Conservation (phyloP, 305 asterid species). For the Fraxinus platypoda region DNA sequence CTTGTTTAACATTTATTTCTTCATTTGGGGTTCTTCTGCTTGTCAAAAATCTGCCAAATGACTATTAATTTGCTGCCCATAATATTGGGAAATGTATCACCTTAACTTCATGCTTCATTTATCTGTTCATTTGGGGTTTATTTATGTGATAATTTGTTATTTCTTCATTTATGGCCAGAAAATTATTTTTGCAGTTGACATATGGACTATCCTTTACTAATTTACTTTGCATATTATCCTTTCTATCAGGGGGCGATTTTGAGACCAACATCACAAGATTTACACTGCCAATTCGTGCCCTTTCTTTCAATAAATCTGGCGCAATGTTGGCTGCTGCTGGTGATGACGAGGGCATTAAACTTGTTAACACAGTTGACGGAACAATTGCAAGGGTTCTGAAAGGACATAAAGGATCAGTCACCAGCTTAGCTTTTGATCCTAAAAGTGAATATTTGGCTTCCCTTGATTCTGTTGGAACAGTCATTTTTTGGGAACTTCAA, state of each 20-base stretch:
- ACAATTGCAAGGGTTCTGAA: slow-evolving; percentile 88
- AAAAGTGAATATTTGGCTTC: slow-evolving; percentile 89
- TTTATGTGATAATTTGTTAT: background rate
- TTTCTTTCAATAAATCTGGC: slow-evolving; percentile 90
- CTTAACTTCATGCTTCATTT: background rate
- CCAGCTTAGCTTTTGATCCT: slow-evolving; percentile 93
- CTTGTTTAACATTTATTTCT: background rate
- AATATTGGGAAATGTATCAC: background rate
- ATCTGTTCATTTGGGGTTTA: background rate
- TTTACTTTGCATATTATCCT: background rate
- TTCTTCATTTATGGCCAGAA: background rate
- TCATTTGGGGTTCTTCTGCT: background rate
- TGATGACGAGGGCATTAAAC: slow-evolving; percentile 94
- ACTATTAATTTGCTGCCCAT: background rate
- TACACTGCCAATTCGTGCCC: slow-evolving; percentile 82
- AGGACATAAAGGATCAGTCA: slow-evolving; percentile 87
- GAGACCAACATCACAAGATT: slow-evolving; percentile 90
- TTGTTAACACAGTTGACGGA: slow-evolving; percentile 90
- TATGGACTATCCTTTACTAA: background rate
- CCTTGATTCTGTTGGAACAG: slow-evolving; percentile 82
- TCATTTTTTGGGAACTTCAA: slow-evolving; percentile 87
- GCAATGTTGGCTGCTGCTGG: slow-evolving; percentile 95
- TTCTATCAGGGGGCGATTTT: slow-evolving; percentile 78
- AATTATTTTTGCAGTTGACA: background rate
- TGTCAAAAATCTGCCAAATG: background rate